Conservation (phyloP, 768 basidiomycete genomes). For the Tylopilus sp. region DNA sequence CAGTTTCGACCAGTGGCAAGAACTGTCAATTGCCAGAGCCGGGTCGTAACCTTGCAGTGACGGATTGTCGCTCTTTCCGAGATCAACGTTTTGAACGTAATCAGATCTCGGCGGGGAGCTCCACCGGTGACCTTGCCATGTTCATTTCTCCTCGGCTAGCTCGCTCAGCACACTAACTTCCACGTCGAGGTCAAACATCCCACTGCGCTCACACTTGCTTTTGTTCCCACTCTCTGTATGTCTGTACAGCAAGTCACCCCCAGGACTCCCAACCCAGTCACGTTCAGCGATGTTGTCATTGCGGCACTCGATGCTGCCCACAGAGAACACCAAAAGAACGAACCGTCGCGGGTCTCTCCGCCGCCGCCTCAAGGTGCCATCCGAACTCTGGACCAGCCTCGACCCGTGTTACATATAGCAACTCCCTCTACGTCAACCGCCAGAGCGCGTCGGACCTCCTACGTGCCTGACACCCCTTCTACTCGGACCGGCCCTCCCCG, state of each 20-base stretch:
- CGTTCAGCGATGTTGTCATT: conserved; percentile 11
- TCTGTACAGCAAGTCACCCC: not conserved
- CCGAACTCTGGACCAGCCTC: conserved; percentile 5
- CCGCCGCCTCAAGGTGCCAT: not conserved
- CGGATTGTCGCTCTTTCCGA: no score
- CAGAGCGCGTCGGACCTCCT: conserved; percentile 1
- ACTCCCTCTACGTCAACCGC: conserved; percentile 7
- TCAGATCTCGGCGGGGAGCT: no score
- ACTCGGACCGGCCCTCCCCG: conserved; percentile 71
- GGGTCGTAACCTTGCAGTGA: no score
- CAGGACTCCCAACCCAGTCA: not conserved
- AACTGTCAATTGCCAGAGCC: no score
- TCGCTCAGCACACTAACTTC: not conserved
- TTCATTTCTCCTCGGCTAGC: no score
- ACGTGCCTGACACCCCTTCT: conserved; percentile 47
- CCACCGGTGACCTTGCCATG: no score
- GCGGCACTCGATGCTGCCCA: conserved; percentile 1
- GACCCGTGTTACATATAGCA: conserved; percentile 15
- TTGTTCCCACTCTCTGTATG: no score
- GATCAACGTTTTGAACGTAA: no score
- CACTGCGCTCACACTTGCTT: no score
- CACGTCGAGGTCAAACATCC: no score
- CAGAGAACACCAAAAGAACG: not conserved
- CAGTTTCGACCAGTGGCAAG: no score
- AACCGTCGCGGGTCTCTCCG: not conserved